phyloP scores from a whole-genome alignment of 2,329 filamentous ascomycete species.

The Sporothrix phasma region DNA sequence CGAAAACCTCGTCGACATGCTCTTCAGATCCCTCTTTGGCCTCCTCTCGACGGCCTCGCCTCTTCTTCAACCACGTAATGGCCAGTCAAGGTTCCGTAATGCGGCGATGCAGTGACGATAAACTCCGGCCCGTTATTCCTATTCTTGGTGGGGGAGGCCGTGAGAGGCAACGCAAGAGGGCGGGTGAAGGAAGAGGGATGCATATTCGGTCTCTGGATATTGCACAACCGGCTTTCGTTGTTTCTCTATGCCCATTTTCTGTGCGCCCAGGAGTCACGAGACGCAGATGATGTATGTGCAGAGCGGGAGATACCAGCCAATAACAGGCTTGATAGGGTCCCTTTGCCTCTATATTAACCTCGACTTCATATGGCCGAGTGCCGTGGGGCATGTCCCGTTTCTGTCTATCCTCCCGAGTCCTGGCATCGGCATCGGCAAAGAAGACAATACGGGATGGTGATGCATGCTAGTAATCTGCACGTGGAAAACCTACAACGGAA shows the following conservation, averaged over 20 bases:
- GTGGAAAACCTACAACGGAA: not conserved
- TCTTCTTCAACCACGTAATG: not conserved
- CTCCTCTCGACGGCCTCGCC: too few relatives aligned
- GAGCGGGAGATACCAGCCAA: too few relatives aligned
- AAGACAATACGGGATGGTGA: not conserved
- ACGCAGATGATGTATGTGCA: not conserved
- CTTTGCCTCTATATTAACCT: too few relatives aligned
- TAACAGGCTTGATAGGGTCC: too few relatives aligned
- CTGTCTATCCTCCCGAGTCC: not conserved
- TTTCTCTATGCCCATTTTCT: not conserved
- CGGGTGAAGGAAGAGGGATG: not conserved
- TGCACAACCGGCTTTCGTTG: not conserved
- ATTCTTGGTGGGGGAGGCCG: not conserved
- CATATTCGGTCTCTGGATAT: too few relatives aligned
- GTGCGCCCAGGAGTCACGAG: not conserved
- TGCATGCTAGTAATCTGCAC: not conserved
- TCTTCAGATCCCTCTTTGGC: not conserved
- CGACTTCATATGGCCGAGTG: not conserved
- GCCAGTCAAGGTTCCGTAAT: not conserved
- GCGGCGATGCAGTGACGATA: not conserved
- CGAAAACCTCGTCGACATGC: not conserved
- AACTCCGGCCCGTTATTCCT: not conserved
- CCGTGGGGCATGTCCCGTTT: not conserved
- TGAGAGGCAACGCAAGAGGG: not conserved
- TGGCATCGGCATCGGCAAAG: not conserved